Evolutionary conservation across 2,329 filamentous ascomycete species (phyloP).

Genomic region (Penicillium thymicola): DNA sequence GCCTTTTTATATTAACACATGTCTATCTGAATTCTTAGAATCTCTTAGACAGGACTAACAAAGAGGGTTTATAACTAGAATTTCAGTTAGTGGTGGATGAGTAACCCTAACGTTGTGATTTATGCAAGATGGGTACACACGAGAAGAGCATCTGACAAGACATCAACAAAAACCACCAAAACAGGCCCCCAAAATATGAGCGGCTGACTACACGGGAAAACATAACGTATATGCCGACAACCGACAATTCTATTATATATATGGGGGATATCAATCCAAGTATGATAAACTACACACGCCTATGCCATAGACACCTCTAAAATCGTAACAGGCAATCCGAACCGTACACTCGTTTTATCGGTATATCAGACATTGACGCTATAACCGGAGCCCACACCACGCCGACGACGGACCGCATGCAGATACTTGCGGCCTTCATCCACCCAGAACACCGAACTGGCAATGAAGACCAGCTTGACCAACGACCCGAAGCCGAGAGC

Average conservation of each 20-base stretch:
- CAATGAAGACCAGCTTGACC: conserved; percentile 66
- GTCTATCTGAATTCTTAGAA: background rate
- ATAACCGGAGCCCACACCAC: conserved; percentile 38
- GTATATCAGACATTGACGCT: conserved; percentile 40
- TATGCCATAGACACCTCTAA: conserved; percentile 5
- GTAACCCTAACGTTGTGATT: background rate
- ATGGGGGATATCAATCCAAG: conserved; percentile 8
- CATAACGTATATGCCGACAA: background rate
- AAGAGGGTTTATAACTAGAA: background rate
- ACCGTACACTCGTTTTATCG: background rate
- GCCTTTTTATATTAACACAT: no score
- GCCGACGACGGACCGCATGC: conserved; percentile 29
- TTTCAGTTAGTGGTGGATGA: background rate
- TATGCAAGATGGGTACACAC: background rate
- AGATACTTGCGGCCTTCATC: conserved; percentile 83
- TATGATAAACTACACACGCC: conserved; percentile 9
- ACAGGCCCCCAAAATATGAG: background rate
- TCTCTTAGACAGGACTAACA: background rate
- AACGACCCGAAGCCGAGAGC: conserved; percentile 72
- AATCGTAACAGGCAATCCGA: conserved; percentile 4
- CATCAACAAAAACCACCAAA: background rate
- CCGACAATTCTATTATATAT: conserved; percentile 9
- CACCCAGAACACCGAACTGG: conserved; percentile 91
- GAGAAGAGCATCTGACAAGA: background rate
- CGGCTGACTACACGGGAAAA: background rate